Conservation (phyloP, 148 eudicot species). For the Vaccinium darrowii region DNA sequence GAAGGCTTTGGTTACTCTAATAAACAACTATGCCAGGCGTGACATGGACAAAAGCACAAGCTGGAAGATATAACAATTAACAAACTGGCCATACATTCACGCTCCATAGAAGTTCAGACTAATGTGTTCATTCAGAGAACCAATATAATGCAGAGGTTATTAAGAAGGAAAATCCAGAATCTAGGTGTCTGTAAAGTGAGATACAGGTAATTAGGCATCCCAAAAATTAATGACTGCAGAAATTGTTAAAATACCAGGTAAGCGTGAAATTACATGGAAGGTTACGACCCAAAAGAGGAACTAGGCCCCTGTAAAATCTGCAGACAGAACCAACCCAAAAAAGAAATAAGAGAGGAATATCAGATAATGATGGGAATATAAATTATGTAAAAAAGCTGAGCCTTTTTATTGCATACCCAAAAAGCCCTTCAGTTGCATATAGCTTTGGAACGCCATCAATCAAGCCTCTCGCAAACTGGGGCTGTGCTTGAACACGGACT, state of each 20-base stretch:
- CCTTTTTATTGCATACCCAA: conserved; percentile 38
- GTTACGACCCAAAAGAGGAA: conserved; percentile 97
- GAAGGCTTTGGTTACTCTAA: background rate
- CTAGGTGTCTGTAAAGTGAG: background rate
- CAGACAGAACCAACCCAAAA: conserved; percentile 25
- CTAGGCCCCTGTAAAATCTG: conserved; percentile 87
- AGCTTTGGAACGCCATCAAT: conserved; percentile 65
- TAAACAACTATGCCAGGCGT: background rate
- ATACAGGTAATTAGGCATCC: background rate
- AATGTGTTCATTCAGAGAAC: background rate
- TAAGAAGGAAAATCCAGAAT: conserved; percentile 7
- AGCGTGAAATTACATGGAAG: conserved; percentile 73
- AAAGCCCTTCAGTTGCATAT: conserved; percentile 49
- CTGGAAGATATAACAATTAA: background rate
- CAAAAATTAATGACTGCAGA: background rate
- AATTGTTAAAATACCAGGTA: background rate
- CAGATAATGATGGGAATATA: background rate
- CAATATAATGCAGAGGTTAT: background rate
- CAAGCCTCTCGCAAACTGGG: conserved; percentile 59
- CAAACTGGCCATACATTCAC: background rate
- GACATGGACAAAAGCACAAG: background rate
- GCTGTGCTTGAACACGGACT: conserved; percentile 69
- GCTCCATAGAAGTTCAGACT: background rate
- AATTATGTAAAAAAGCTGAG: background rate
- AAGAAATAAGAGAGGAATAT: background rate